A percentile compares a stretch with the other conserved stretches of the same genome.
Conservation (phyloP, 108 stramenopile genomes). For the Craspedostauros australis region DNA sequence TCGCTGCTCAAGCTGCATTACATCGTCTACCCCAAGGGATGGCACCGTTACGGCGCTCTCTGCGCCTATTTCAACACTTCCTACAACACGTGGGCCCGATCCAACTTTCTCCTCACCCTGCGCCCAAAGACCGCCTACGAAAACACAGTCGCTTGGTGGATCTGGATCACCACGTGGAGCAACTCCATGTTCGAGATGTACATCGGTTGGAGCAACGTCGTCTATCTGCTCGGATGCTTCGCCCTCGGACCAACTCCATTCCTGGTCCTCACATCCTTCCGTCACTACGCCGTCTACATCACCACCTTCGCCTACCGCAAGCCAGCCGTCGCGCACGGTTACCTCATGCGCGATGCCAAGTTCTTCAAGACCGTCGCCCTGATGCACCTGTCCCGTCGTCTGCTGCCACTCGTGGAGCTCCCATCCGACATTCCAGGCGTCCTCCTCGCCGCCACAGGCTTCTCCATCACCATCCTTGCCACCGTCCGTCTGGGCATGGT, state of each 20-base stretch:
- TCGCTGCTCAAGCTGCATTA: slow-evolving; percentile 46
- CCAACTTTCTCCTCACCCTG: slow-evolving; percentile 44
- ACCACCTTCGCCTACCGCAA: slow-evolving; percentile 47
- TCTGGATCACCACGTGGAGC: slow-evolving; percentile 42
- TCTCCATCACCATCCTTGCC: slow-evolving; percentile 37
- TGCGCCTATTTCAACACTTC: slow-evolving; percentile 26
- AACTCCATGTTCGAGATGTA: slow-evolving; percentile 37
- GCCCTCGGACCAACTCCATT: slow-evolving; percentile 35
- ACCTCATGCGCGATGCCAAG: slow-evolving; percentile 48
- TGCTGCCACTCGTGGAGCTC: slow-evolving; percentile 32
- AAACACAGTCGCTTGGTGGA: slow-evolving; percentile 45
- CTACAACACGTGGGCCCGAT: slow-evolving; percentile 55
- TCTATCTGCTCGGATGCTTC: slow-evolving; percentile 31
- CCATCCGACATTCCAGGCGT: slow-evolving; percentile 34
- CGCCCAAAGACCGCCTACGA: slow-evolving; percentile 24
- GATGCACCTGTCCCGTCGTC: slow-evolving; percentile 32
- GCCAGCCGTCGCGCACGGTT: slow-evolving; percentile 40
- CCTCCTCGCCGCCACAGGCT: slow-evolving; percentile 27
- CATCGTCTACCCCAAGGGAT: slow-evolving; percentile 52
- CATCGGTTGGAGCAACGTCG: slow-evolving; percentile 42
- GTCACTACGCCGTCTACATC: slow-evolving; percentile 48
- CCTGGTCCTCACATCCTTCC: slow-evolving; percentile 43
- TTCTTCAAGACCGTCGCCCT: slow-evolving; percentile 39
- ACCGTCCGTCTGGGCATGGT: slow-evolving; percentile 51
- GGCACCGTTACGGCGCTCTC: slow-evolving; percentile 43